These are phyloP conservation scores for Xerocomellus amylosporus DNA, from an alignment of 768 basidiomycete genomes.

Conservation along the genomic window DNA sequence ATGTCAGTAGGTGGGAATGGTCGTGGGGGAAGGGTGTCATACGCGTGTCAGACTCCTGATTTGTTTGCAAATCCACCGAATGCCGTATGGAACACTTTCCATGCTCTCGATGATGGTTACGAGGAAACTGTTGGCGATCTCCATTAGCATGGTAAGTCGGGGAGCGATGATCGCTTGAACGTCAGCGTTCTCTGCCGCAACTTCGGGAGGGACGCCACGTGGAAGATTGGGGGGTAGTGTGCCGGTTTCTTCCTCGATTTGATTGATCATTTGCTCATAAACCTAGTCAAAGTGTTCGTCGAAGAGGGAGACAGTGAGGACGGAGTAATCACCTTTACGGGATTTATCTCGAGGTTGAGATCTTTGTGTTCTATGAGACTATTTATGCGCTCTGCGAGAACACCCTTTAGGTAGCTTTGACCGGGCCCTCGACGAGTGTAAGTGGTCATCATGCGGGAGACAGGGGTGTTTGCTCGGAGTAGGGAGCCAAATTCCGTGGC, in stretches of 20 bases:
- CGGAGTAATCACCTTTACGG: conserved; percentile 70
- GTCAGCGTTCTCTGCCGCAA: conserved; percentile 91
- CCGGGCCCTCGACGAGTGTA: conserved; percentile 98
- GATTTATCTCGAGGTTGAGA: conserved; percentile 98
- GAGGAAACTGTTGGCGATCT: conserved; percentile 97
- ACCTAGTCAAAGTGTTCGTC: conserved; percentile 50
- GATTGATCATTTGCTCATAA: conserved; percentile 99
- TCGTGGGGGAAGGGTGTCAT: conserved; percentile 23
- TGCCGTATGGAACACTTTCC: conserved; percentile 98
- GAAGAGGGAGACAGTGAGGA: neutral
- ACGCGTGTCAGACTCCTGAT: conserved; percentile 95
- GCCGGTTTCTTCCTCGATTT: conserved; percentile 97
- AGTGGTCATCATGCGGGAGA: conserved; percentile 99
- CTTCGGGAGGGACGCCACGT: conserved; percentile 89
- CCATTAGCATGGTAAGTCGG: conserved; percentile 97
- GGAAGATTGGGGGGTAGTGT: conserved; percentile 87
- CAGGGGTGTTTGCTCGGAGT: conserved; percentile 96
- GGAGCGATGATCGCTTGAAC: conserved; percentile 98
- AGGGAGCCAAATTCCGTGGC: conserved; percentile 99
- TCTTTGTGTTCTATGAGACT: conserved; percentile 99
- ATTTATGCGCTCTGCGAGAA: conserved; percentile 97
- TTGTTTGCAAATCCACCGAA: conserved; percentile 99
- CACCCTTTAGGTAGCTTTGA: conserved; percentile 96
- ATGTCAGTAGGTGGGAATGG: conserved; percentile 10
- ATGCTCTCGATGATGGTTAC: conserved; percentile 97